These are phyloP conservation scores for Beta vulgaris DNA, from an alignment of 148 eudicot species.

Conservation along the genomic window DNA sequence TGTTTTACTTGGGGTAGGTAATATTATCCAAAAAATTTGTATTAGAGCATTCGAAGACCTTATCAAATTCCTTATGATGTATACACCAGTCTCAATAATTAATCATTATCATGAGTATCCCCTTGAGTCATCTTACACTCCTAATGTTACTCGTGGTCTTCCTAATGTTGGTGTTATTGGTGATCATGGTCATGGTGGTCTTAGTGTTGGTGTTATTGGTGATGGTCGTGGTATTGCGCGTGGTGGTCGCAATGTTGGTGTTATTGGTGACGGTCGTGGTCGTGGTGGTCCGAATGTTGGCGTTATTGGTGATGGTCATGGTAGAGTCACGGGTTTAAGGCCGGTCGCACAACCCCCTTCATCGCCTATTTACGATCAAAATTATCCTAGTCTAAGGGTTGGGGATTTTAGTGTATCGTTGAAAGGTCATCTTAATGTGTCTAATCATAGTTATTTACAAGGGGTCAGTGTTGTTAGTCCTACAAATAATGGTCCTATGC, in stretches of 20 bases:
- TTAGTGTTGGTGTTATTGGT: not conserved
- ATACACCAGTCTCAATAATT: not conserved
- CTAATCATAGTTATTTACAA: not conserved
- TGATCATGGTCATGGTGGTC: no score
- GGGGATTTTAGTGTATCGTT: slow-evolving; percentile 22
- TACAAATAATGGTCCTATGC: not conserved
- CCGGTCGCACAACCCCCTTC: not conserved
- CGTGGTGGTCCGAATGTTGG: not conserved
- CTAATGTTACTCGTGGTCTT: not conserved
- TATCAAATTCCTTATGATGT: not conserved
- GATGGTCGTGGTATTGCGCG: no score
- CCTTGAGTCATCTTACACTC: no score
- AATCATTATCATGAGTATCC: not conserved
- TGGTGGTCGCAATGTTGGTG: not conserved
- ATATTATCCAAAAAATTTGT: slow-evolving; percentile 25
- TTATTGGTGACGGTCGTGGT: not conserved
- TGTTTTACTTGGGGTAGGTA: slow-evolving; percentile 16
- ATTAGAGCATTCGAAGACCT: slow-evolving; percentile 36
- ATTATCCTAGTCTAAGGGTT: not conserved
- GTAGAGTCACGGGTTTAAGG: no score
- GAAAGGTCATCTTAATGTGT: not conserved
- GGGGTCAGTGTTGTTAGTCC: not conserved
- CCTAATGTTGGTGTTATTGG: not conserved
- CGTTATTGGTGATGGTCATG: not conserved
- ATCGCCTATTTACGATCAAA: not conserved